Conservation (phyloP, 768 basidiomycete genomes). For the Trametopsis cervina region DNA sequence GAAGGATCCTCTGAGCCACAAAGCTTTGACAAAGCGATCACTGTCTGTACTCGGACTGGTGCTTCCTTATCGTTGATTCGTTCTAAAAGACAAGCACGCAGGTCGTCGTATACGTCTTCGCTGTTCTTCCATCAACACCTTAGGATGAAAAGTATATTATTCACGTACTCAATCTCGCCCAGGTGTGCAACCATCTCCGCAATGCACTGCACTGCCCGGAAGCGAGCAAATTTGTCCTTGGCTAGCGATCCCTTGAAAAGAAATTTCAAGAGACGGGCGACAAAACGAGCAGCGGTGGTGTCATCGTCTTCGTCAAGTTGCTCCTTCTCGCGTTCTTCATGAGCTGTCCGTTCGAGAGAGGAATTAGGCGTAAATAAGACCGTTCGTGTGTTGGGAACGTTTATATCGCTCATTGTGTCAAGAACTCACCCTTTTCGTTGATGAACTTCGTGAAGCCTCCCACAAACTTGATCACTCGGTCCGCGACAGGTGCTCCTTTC, state of each 20-base stretch:
- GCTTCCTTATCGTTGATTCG: constrained; percentile 77
- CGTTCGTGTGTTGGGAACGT: not conserved
- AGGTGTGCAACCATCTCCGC: constrained; percentile 75
- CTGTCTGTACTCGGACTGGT: constrained; percentile 70
- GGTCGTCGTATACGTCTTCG: constrained; percentile 61
- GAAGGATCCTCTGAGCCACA: constrained; percentile 59
- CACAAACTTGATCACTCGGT: constrained; percentile 76
- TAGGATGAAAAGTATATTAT: not conserved
- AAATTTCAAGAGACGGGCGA: constrained; percentile 40
- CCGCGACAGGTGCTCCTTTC: constrained; percentile 73
- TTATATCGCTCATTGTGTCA: not conserved
- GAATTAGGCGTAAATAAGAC: not conserved
- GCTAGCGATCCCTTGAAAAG: constrained; percentile 73
- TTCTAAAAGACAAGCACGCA: constrained; percentile 61
- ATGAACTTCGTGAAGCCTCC: constrained; percentile 71
- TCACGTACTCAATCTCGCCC: constrained; percentile 78
- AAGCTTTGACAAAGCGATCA: constrained; percentile 73
- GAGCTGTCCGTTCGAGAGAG: constrained; percentile 21
- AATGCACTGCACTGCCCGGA: constrained; percentile 69
- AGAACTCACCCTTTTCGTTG: constrained; percentile 61
- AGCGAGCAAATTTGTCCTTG: constrained; percentile 85
- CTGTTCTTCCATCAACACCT: constrained; percentile 32
- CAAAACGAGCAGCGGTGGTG: constrained; percentile 41
- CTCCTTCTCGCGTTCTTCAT: constrained; percentile 24
- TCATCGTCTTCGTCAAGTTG: constrained; percentile 39